Conservation (phyloP, 2,329 filamentous ascomycete species). For the Colletotrichum viniferum region DNA sequence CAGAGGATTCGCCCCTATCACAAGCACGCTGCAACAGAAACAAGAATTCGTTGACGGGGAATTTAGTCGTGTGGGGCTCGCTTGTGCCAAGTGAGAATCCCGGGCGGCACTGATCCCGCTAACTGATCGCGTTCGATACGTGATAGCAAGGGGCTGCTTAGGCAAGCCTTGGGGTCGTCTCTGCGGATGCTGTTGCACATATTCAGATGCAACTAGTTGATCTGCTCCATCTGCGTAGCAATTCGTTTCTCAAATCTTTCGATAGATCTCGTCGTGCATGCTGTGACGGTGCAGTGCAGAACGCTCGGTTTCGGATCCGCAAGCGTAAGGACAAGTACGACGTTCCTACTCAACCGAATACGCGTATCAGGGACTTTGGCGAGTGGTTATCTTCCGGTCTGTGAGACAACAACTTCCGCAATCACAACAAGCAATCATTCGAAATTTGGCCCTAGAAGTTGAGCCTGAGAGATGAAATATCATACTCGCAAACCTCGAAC, state of each 20-base stretch:
- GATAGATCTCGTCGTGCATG: not conserved
- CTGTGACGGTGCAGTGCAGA: not conserved
- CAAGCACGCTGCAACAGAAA: not conserved
- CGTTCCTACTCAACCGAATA: not conserved
- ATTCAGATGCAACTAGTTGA: not conserved
- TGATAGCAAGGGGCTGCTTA: not conserved
- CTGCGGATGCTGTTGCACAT: not conserved
- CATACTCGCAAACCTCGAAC: not conserved
- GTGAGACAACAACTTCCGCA: not conserved
- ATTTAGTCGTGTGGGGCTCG: not conserved
- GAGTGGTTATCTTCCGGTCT: not conserved
- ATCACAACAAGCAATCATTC: not conserved
- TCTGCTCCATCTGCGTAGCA: not conserved
- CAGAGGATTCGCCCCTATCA: not conserved
- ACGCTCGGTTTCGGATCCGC: not conserved
- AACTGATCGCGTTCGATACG: not conserved
- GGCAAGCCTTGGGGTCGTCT: not conserved
- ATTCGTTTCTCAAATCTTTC: not conserved
- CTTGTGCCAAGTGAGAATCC: not conserved
- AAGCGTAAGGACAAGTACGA: not conserved
- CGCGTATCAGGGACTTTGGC: not conserved
- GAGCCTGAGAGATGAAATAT: fast-evolving
- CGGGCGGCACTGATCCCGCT: not conserved
- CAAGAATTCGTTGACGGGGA: not conserved
- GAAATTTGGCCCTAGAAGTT: not conserved